phyloP scores from a whole-genome alignment of 2,329 filamentous ascomycete species.

The Ascochyta clinopodiicola region DNA sequence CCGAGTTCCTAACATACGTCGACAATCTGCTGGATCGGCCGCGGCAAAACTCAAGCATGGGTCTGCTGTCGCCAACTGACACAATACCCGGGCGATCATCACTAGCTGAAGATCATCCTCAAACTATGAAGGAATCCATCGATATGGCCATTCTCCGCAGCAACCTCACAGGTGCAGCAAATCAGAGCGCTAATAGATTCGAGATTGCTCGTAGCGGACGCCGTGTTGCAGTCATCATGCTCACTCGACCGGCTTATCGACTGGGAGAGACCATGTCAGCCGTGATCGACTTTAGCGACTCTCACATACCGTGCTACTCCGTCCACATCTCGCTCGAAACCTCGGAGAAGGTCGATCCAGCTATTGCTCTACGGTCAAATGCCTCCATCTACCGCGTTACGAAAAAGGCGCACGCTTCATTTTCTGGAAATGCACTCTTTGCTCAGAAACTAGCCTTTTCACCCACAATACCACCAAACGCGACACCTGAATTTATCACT shows the following conservation, averaged over 20 bases:
- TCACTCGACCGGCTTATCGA: conserved; percentile 86
- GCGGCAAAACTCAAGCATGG: conserved; percentile 48
- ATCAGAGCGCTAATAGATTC: conserved; percentile 88
- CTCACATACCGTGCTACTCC: conserved; percentile 83
- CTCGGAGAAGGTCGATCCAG: conserved; percentile 79
- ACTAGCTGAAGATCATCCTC: conserved; percentile 63
- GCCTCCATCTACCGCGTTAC: conserved; percentile 88
- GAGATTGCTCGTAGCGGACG: conserved; percentile 93
- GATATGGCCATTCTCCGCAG: conserved; percentile 84
- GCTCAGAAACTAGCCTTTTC: conserved; percentile 79
- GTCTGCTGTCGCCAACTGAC: conserved; percentile 77
- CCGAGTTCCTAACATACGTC: conserved; percentile 49
- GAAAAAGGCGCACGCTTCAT: conserved; percentile 77
- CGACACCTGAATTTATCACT: conserved; percentile 91
- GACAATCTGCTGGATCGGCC: conserved; percentile 57
- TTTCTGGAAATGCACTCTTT: conserved; percentile 83
- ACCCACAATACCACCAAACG: conserved; percentile 80
- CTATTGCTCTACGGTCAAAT: conserved; percentile 82
- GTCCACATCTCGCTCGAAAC: conserved; percentile 86
- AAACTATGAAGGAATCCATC: conserved; percentile 81
- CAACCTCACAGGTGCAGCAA: conserved; percentile 65
- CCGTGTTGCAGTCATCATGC: conserved; percentile 86
- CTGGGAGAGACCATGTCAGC: conserved; percentile 87
- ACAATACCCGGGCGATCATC: conserved; percentile 54
- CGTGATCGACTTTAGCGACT: conserved; percentile 80